Evolutionary conservation across 257 asterid species (phyloP).

Genomic region (Solanum sitiens): DNA sequence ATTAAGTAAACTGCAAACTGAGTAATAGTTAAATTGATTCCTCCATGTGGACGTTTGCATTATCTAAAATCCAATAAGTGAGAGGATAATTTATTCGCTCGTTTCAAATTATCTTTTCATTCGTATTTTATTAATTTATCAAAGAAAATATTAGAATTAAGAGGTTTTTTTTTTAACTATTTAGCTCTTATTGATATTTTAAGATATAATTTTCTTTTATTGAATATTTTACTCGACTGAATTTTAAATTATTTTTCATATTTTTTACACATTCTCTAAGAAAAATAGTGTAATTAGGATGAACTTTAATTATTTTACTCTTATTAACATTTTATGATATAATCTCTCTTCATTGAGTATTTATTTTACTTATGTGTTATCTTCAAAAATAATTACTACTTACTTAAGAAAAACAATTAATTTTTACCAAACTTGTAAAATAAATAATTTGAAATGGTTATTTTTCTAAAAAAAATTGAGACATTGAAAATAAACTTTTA

Average conservation of each 20-base stretch:
- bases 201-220: background rate
- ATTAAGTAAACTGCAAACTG: no score
- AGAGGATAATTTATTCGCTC: background rate
- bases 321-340: background rate
- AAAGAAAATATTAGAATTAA: background rate
- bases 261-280: background rate
- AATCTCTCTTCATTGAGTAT: background rate
- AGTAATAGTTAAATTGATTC: constrained; percentile 21
- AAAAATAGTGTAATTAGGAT: background rate
- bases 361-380: background rate
- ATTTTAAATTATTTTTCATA: background rate
- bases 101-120: background rate
- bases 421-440: background rate
- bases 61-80: background rate
- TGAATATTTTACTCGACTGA: background rate
- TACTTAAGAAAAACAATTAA: no score
- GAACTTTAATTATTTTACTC: background rate
- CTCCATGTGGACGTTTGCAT: constrained; percentile 11
- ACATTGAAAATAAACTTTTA: accelerated
- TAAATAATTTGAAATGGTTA: background rate
- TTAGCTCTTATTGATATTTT: no score
- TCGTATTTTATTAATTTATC: background rate
- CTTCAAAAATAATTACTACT: no score
- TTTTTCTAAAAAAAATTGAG: background rate
- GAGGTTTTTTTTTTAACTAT: no score